Percentiles rank a stretch among this genome's conserved stretches.
These are phyloP conservation scores for Amphirosellinia nigrospora DNA, from an alignment of 495 filamentous ascomycete species.

Conservation along the genomic window DNA sequence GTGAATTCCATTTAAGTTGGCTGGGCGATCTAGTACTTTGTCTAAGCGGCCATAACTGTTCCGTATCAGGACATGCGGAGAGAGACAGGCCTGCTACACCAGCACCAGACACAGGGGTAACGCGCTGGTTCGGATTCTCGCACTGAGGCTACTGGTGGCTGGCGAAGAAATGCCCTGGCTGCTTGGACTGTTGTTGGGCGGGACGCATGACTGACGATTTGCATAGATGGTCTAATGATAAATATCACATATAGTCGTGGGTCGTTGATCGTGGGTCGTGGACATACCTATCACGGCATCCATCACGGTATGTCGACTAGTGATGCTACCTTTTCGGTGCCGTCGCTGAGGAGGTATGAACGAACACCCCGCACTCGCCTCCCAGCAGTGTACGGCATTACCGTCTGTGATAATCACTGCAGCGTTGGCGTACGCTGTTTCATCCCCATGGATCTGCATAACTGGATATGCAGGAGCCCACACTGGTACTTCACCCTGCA, in stretches of 20 bases:
- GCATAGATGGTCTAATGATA: constrained; percentile 5
- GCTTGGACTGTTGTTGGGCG: background rate
- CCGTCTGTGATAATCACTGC: constrained; percentile 19
- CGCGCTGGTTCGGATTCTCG: background rate
- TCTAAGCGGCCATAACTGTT: background rate
- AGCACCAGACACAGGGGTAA: background rate
- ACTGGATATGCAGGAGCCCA: constrained; percentile 23
- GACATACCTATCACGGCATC: background rate
- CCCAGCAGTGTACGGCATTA: background rate
- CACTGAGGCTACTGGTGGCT: background rate
- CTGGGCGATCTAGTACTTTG: background rate
- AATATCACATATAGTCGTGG: background rate
- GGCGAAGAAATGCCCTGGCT: background rate
- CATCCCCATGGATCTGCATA: constrained; percentile 23
- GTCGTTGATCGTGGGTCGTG: background rate
- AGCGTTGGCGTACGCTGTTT: constrained; percentile 18
- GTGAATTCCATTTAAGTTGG: constrained; percentile 13
- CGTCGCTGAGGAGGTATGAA: background rate
- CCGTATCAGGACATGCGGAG: background rate
- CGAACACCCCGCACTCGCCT: constrained; percentile 19
- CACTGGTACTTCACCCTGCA: constrained; percentile 4
- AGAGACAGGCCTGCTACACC: constrained; percentile 3
- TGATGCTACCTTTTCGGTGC: background rate
- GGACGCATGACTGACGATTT: background rate
- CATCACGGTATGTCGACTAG: background rate